A percentile compares a stretch with the other conserved stretches of the same genome.
These are phyloP conservation scores for Papiliotrema laurentii DNA, from an alignment of 1,284 basidiomycete species.

Conservation along the genomic window DNA sequence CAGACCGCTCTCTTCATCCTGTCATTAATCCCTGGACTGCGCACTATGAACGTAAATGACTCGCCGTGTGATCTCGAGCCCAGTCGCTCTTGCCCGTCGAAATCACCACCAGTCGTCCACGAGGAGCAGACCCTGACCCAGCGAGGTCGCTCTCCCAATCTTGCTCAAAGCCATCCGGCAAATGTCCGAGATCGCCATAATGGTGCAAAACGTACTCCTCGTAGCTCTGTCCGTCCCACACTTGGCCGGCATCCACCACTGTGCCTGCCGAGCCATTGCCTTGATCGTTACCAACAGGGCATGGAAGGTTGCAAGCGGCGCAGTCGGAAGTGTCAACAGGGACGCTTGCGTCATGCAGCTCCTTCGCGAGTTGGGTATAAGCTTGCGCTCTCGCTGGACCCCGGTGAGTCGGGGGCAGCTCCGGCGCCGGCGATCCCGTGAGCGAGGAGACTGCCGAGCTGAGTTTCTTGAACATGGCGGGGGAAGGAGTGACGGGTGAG, in stretches of 20 bases:
- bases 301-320: constrained; percentile 69
- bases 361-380: constrained; percentile 37
- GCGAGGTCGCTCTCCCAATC: constrained; percentile 75
- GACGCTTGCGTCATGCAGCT: constrained; percentile 54
- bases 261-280: constrained; percentile 26
- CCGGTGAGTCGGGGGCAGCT: constrained; percentile 18
- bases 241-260: constrained; percentile 18
- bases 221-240: constrained; percentile 36
- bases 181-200: constrained; percentile 64
- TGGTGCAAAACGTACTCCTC: constrained; percentile 27
- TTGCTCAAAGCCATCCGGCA: constrained; percentile 63
- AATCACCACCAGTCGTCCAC: constrained; percentile 73
- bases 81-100: constrained; percentile 85
- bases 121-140: constrained; percentile 74
- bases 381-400: constrained; percentile 21
- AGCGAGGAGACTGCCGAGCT: constrained; percentile 28
- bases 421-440: constrained; percentile 7
- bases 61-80: constrained; percentile 64
- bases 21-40: too few relatives aligned
- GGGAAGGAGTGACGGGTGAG: not conserved
- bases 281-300: constrained; percentile 54
- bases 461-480: constrained; percentile 33
- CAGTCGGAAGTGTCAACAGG: constrained; percentile 69
- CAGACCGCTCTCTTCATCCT: constrained; percentile 60
- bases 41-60: constrained; percentile 4